phyloP scores from a whole-genome alignment of 108 stramenopile species.

The Nitzschia sp. region DNA sequence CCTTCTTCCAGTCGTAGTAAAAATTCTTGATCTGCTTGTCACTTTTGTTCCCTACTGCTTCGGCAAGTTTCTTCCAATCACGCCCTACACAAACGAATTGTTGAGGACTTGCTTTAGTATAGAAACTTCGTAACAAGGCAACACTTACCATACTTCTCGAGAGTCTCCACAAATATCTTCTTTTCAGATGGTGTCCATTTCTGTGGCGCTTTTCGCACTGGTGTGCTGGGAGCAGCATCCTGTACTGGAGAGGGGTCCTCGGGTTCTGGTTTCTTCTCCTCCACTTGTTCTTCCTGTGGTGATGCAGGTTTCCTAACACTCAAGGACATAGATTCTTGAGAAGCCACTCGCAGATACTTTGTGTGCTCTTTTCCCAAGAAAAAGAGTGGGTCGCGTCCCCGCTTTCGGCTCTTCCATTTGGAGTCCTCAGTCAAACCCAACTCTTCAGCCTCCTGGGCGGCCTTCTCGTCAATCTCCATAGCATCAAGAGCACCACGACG shows the following conservation, averaged over 20 bases:
- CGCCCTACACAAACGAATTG: conserved; percentile 6
- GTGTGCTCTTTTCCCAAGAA: conserved; percentile 49
- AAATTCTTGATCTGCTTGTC: conserved; percentile 83
- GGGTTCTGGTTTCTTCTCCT: conserved; percentile 3
- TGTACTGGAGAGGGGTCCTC: not conserved
- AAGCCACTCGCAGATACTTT: conserved; percentile 49
- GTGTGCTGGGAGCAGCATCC: conserved; percentile 3
- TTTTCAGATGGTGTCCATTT: conserved; percentile 82
- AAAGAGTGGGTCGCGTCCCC: conserved; percentile 44
- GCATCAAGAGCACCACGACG: conserved; percentile 54
- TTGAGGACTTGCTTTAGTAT: not conserved
- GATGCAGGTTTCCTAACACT: conserved; percentile 10
- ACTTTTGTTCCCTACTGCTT: conserved; percentile 70
- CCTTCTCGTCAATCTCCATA: conserved; percentile 43
- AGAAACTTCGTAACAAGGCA: not conserved
- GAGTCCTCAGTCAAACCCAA: conserved; percentile 34
- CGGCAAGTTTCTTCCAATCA: conserved; percentile 63
- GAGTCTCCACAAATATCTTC: conserved; percentile 66
- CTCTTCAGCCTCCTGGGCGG: conserved; percentile 30
- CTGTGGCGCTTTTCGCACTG: conserved; percentile 47
- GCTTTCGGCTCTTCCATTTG: conserved; percentile 33
- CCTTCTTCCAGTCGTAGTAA: conserved; percentile 85
- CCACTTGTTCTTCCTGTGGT: conserved; percentile 5
- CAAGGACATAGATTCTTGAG: conserved; percentile 47
- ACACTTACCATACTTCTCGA: conserved; percentile 69